Evolutionary conservation across 2,329 filamentous ascomycete genomes (phyloP), one percentile per base, ranked within the genome.

Genomic region (Phialophora tarda): DNA sequence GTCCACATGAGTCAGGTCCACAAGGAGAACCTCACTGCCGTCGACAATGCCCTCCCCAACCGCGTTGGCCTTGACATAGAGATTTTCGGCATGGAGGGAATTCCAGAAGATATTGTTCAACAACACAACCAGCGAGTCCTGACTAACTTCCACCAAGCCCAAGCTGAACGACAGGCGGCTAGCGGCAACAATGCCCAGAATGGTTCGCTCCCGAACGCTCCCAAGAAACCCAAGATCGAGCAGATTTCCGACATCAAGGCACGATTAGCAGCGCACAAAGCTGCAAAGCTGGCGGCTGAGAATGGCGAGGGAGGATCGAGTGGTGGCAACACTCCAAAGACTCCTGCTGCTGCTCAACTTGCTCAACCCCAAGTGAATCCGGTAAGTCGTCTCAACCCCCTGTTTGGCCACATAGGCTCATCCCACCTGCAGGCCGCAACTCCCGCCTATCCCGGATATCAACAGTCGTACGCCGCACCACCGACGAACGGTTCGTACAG

Each of bases 1-100:
- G 95, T 99, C 62, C 95, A 99, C 78, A 91, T 98, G 92, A 96
- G 94, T 77, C 95, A 99, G 78, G 95, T 99, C 56, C 95, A 99
- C 83, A 99, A 99, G 79, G 93, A 97, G 78, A 91, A 89, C 32
- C 85, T 98, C 58, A 88, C 87, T 23, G 87, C 88, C 53, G 93
- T 99, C 75, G 94, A 97, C 74, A 97, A 98, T 84, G 93, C 95
- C 58, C 85, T 97, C 2, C 89, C 91, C 0, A 94, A 94, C 74
- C 89, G 95, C 69, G 88, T 92, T 70, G 90, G 90, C 66, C 87
- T 96, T 67, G 92, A 96, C 67, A 88, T 96, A 67, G 95, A 99
- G 80, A 97, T 99, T 75, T 99, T 98, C 77, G 95, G 94, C 75
- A 97, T 97, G 91, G 93, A 97, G 78, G 95, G 95, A 75, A 92